phyloP scores from a whole-genome alignment of 768 basidiomycete species.

The Phylloporus sp. region DNA sequence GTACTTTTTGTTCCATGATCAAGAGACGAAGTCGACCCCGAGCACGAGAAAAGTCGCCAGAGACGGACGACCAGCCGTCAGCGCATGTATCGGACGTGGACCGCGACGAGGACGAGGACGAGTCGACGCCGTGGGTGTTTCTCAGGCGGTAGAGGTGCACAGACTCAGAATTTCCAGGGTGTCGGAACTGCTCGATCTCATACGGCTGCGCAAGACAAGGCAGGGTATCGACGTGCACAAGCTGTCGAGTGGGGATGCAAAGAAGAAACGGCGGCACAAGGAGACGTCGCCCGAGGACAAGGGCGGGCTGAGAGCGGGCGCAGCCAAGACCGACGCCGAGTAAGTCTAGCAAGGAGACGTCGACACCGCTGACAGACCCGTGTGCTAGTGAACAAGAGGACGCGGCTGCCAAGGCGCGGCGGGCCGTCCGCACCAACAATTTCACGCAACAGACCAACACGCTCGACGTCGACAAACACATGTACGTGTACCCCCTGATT shows the following conservation, averaged over 20 bases:
- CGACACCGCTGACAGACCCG: neutral
- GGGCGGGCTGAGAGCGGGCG: constrained; percentile 56
- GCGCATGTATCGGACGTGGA: constrained; percentile 9
- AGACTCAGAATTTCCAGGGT: constrained; percentile 46
- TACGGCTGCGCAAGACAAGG: constrained; percentile 67
- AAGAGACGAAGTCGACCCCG: constrained; percentile 65
- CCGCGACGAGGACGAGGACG: constrained; percentile 33
- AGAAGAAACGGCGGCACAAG: constrained; percentile 61
- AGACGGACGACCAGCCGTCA: constrained; percentile 17
- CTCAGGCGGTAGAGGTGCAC: neutral
- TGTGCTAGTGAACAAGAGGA: constrained; percentile 54
- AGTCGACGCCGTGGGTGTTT: constrained; percentile 47
- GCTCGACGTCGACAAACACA: constrained; percentile 97
- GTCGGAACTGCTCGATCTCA: constrained; percentile 79
- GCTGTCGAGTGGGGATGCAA: constrained; percentile 78
- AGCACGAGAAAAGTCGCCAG: constrained; percentile 47
- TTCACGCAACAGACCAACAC: constrained; percentile 97
- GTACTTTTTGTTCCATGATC: constrained; percentile 48
- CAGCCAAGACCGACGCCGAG: constrained; percentile 42
- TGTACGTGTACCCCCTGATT: constrained; percentile 50
- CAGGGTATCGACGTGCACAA: constrained; percentile 85
- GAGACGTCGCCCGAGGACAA: constrained; percentile 42
- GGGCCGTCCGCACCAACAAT: constrained; percentile 80
- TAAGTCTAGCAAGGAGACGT: constrained; percentile 26
- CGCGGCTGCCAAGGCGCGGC: constrained; percentile 65